These are phyloP conservation scores for Penicillium subrubescens DNA, from an alignment of 495 filamentous ascomycete genomes.

Conservation along the genomic window DNA sequence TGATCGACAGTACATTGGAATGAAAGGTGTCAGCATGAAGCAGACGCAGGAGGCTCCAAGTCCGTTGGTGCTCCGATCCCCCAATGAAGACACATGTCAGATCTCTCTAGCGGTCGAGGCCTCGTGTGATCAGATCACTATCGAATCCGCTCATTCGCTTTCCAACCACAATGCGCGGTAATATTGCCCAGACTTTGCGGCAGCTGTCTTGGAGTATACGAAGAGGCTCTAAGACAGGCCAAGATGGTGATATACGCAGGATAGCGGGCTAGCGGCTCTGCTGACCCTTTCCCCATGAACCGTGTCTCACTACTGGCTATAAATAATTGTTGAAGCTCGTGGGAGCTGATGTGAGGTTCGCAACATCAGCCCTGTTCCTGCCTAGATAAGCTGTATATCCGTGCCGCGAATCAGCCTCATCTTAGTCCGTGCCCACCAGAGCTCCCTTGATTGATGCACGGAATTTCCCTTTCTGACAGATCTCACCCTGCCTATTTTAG, in stretches of 20 bases:
- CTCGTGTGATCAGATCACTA: not conserved
- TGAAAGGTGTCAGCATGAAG: not conserved
- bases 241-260: not conserved
- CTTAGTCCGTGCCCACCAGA: not conserved
- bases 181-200: not conserved
- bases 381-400: not conserved
- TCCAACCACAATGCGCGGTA: too few species aligned
- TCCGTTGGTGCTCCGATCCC: slow-evolving; percentile 12
- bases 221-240: slow-evolving; percentile 1
- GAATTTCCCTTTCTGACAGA: not conserved
- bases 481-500: not conserved
- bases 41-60: slow-evolving; percentile 12
- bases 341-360: not conserved
- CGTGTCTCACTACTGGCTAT: not conserved
- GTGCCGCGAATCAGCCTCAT: not conserved
- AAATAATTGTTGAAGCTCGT: not conserved
- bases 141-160: not conserved
- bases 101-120: not conserved
- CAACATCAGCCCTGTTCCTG: not conserved
- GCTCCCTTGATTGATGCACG: not conserved
- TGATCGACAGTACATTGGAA: not conserved
- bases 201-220: not conserved
- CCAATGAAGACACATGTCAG: not conserved
- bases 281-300: not conserved
- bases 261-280: slow-evolving; percentile 6